These are phyloP conservation scores for Rhodosporidiobolus sp. DNA, from an alignment of 768 basidiomycete species.

Conservation along the genomic window DNA sequence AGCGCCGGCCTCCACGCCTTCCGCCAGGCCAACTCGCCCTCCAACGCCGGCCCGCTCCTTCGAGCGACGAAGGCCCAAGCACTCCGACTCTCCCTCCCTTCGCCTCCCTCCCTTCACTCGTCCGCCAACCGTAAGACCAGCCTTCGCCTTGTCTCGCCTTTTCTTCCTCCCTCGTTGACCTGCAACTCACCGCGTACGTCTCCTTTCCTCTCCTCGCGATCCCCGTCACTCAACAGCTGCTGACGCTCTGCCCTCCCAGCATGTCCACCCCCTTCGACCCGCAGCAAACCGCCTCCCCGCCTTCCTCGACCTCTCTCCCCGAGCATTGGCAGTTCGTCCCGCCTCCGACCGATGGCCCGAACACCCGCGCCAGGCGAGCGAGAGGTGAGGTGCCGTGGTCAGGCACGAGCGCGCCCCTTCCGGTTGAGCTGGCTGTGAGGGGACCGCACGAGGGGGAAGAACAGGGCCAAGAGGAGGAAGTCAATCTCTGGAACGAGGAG, in stretches of 20 bases:
- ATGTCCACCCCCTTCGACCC: neutral
- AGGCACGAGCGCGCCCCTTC: neutral
- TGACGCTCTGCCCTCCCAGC: neutral
- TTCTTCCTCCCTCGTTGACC: too few species aligned
- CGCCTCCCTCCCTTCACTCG: too few species aligned
- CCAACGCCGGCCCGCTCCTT: too few species aligned
- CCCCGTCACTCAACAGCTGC: neutral
- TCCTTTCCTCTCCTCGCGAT: too few species aligned
- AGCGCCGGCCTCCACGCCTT: too few species aligned
- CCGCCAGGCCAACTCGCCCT: too few species aligned
- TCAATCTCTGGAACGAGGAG: neutral
- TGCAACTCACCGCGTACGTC: too few species aligned
- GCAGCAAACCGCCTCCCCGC: neutral
- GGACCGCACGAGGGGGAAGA: neutral
- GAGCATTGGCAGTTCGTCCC: slow-evolving; percentile 15
- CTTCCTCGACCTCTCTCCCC: slow-evolving; percentile 13
- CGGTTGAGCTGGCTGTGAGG: neutral
- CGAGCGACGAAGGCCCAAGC: too few species aligned
- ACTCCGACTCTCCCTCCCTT: too few species aligned
- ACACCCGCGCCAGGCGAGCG: slow-evolving; percentile 2
- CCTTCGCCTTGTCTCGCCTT: too few species aligned
- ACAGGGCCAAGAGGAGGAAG: neutral
- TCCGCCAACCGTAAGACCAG: too few species aligned
- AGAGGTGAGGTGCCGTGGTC: slow-evolving; percentile 3
- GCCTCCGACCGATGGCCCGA: slow-evolving; percentile 22